A percentile compares a stretch with the other conserved stretches of the same genome.
Conservation (phyloP, 495 filamentous ascomycete genomes). For the Penicillium steckii region DNA sequence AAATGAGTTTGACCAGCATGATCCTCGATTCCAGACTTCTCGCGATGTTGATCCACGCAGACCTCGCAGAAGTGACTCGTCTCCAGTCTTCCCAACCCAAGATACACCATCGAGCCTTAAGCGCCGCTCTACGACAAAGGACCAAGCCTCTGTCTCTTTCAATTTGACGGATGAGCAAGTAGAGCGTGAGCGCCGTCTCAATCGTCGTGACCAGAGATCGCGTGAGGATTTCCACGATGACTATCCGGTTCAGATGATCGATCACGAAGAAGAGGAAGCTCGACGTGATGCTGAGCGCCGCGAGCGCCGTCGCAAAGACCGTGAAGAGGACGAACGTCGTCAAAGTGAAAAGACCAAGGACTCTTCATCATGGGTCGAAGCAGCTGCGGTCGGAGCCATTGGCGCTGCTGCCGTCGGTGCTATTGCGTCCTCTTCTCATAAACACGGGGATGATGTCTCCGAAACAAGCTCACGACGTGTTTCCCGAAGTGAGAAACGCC, state of each 20-base stretch:
- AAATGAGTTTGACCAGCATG: slow-evolving; percentile 26
- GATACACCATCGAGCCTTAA: slow-evolving; percentile 26
- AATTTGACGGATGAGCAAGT: slow-evolving; percentile 48
- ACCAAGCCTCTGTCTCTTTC: slow-evolving; percentile 48
- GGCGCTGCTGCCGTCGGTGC: slow-evolving; percentile 44
- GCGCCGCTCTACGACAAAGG: slow-evolving; percentile 39
- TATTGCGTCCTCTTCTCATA: slow-evolving; percentile 29
- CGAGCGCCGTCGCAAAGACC: slow-evolving; percentile 17
- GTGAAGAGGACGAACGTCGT: slow-evolving; percentile 21
- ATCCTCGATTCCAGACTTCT: slow-evolving; percentile 19
- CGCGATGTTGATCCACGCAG: slow-evolving; percentile 15
- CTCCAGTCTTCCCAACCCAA: slow-evolving; percentile 30
- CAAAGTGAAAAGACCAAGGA: slow-evolving; percentile 17
- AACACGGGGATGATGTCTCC: slow-evolving; percentile 37
- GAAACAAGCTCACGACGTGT: slow-evolving; percentile 29
- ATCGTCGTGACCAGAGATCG: slow-evolving; percentile 28
- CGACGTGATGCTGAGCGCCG: slow-evolving; percentile 16
- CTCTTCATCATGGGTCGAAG: slow-evolving; percentile 40
- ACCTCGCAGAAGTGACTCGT: slow-evolving; percentile 35
- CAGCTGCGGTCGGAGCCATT: slow-evolving; percentile 48
- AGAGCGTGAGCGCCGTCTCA: slow-evolving; percentile 40
- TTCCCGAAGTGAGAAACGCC: slow-evolving; percentile 38
- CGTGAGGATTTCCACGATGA: slow-evolving; percentile 25
- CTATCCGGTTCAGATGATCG: slow-evolving; percentile 31
- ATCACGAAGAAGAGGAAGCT: slow-evolving; percentile 26